These are phyloP conservation scores for Aegilops longissima DNA, from an alignment of 176 grass and related monocot species.

Conservation along the genomic window DNA sequence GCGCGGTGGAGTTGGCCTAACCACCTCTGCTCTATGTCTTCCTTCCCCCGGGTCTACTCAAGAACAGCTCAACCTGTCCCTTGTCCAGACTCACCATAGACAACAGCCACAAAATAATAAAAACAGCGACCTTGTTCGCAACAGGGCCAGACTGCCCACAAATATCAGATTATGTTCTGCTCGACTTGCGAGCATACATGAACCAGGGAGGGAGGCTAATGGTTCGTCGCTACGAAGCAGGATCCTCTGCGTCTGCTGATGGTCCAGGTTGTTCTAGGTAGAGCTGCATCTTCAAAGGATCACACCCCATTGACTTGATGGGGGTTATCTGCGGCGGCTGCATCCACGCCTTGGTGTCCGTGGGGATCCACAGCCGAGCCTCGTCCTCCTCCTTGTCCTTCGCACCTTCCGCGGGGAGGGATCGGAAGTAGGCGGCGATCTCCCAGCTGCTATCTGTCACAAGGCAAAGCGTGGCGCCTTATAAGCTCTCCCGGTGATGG, in stretches of 20 bases:
- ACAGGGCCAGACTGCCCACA: too few relatives aligned
- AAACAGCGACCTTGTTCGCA: too few relatives aligned
- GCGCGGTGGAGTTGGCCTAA: too few relatives aligned
- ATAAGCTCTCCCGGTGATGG: not conserved
- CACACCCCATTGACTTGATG: constrained; percentile 79
- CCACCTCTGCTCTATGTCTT: too few relatives aligned
- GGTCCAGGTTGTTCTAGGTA: constrained; percentile 78
- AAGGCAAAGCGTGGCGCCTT: not conserved
- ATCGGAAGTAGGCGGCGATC: constrained; percentile 71
- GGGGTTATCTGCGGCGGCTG: constrained; percentile 74
- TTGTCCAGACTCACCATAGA: too few relatives aligned
- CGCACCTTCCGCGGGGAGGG: constrained; percentile 40
- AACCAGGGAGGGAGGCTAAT: too few relatives aligned
- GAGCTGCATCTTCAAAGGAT: constrained; percentile 86
- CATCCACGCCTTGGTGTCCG: constrained; percentile 84
- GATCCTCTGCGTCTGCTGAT: constrained; percentile 45
- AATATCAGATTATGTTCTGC: too few relatives aligned
- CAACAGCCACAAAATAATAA: too few relatives aligned
- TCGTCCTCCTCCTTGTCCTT: not conserved
- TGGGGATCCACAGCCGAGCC: constrained; percentile 71
- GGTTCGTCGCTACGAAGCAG: too few relatives aligned
- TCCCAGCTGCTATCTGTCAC: constrained; percentile 83
- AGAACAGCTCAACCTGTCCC: too few relatives aligned
- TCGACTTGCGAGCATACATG: too few relatives aligned
- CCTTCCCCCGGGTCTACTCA: too few relatives aligned